Base-by-base conservation (phyloP, 129 eudicot species). In the Logfia minima region DNA sequence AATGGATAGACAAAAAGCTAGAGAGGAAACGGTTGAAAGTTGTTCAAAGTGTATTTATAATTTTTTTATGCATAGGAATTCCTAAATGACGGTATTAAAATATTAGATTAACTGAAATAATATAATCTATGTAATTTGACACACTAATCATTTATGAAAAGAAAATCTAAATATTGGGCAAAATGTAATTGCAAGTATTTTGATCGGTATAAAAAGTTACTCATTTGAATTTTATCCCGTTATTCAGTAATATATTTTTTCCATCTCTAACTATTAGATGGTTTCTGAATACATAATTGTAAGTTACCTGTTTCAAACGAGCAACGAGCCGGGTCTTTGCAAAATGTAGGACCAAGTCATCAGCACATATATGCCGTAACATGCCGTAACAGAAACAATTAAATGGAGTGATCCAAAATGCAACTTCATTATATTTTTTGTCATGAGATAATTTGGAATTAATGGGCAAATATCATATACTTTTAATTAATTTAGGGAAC, bases 221-320 rank as follows among this genome's bases (percentile, higher is more conserved):
- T 24, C 23, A 18, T n/a, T 55, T 6, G 5, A 11, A 55, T n/a
- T 7, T 18, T 6, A 18, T n/a, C 11, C 23, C 3, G 13, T 18
- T 56, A 56, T 13, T 2, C 2, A 3, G 3, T 2, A n/a, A 8
- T 8, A 8, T 26, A 55, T 55, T 17, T 7, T 18, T 4, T 52
- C 6, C 68, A 35, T 56, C 43, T 37, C 41, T 35, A 35, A 35
- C 41, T 35, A 35, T 35, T 7, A 35, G 9, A 37, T 37, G 43
- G 43, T 37, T 32, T 32, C 35, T 32, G 4, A 32, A 32, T 37
- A 37, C 43, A 37, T 7, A 37, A 7, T 1, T 37, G 43, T 37
- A 37, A 37, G 43, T 80, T 87, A 94, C 99, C 96, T 94, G 91
- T 97, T 81, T 94, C 99, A 70, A 94, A 93, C 9, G 98, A 97